A percentile compares a stretch with the other conserved stretches of the same genome.
Evolutionary conservation across 345 rosid species (phyloP).

Genomic region (Leavenworthia alabamica): DNA sequence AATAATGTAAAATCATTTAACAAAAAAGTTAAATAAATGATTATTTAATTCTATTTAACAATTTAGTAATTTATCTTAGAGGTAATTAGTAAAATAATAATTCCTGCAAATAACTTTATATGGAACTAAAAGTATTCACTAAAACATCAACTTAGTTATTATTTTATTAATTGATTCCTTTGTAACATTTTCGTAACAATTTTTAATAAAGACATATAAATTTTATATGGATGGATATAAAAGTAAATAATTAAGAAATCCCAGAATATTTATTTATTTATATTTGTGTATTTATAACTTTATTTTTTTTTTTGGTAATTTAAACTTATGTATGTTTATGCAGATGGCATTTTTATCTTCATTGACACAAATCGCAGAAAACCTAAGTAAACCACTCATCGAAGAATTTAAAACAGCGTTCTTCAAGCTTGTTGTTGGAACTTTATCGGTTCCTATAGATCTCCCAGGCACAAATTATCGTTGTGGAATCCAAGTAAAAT

Average conservation of each 20-base stretch:
- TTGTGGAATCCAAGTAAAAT: slow-evolving; percentile 50
- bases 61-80: too few relatives aligned
- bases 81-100: too few relatives aligned
- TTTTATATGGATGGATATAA: neutral
- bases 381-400: slow-evolving; percentile 29
- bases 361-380: slow-evolving; percentile 51
- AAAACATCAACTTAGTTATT: neutral
- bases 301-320: too few relatives aligned
- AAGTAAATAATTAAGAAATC: neutral
- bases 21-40: too few relatives aligned
- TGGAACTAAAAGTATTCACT: too few relatives aligned
- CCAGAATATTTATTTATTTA: neutral
- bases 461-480: slow-evolving; percentile 62
- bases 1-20: too few relatives aligned
- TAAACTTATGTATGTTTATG: neutral
- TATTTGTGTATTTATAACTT: neutral
- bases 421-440: slow-evolving; percentile 68
- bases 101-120: too few relatives aligned
- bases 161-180: neutral
- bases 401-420: slow-evolving; percentile 62
- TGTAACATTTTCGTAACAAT: neutral
- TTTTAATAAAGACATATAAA: neutral
- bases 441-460: slow-evolving; percentile 70
- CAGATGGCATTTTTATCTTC: slow-evolving; percentile 82
- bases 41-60: too few relatives aligned